These are phyloP conservation scores for Talaromyces pinophilus DNA, from an alignment of 2,329 filamentous ascomycete genomes.

Conservation along the genomic window DNA sequence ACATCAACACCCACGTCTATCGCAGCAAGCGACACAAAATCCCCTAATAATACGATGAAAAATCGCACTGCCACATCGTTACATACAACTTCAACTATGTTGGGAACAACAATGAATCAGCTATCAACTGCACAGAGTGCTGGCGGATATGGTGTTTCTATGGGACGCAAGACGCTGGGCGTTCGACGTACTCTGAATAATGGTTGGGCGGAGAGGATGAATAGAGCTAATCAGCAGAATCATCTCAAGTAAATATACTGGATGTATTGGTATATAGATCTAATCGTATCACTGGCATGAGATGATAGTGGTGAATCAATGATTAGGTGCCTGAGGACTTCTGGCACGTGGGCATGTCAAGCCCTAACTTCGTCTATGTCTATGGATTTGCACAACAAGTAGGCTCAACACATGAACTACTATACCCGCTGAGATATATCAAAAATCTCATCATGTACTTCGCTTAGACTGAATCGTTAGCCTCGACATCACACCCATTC, in stretches of 20 bases:
- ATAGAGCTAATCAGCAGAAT: constrained; percentile 17
- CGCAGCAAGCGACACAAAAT: constrained; percentile 31
- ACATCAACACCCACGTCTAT: constrained; percentile 23
- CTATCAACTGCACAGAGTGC: neutral
- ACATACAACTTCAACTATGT: constrained; percentile 44
- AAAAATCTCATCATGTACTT: too few species aligned
- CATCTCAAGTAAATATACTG: neutral
- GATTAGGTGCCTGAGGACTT: neutral
- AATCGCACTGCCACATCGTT: constrained; percentile 37
- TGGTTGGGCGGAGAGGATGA: constrained; percentile 40
- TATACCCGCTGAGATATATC: neutral
- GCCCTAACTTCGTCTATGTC: constrained; percentile 1
- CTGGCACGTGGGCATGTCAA: neutral
- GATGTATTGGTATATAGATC: neutral
- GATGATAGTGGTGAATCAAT: neutral
- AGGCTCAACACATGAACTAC: neutral
- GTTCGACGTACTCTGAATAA: constrained; percentile 45
- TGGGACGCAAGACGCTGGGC: constrained; percentile 43
- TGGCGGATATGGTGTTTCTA: constrained; percentile 10
- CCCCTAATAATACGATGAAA: neutral
- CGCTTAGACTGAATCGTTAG: neutral
- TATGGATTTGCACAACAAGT: neutral
- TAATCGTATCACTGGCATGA: neutral
- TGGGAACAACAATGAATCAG: constrained; percentile 24
- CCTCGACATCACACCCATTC: neutral